Conservation (phyloP, 2,329 filamentous ascomycete species). For the Exophiala oligosperma region DNA sequence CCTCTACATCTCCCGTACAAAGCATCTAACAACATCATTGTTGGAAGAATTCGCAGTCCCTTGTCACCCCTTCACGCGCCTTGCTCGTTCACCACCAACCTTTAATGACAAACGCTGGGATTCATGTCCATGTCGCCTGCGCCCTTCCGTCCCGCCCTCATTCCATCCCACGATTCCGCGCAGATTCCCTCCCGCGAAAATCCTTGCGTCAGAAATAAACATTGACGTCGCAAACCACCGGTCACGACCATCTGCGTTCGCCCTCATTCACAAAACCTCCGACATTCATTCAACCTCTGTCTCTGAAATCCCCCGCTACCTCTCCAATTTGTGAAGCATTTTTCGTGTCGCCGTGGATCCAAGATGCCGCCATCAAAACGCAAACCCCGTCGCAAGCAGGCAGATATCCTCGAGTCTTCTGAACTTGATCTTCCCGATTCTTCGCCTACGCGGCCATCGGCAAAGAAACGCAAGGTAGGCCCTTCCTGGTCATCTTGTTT, state of each 20-base stretch:
- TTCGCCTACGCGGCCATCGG: constrained; percentile 47
- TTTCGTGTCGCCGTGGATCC: neutral
- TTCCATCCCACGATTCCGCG: constrained; percentile 4
- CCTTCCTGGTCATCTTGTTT: constrained; percentile 17
- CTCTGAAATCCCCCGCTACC: neutral
- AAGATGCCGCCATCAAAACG: constrained; percentile 29
- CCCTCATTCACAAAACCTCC: constrained; percentile 1
- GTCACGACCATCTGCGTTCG: constrained; percentile 6
- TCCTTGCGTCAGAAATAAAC: constrained; percentile 26
- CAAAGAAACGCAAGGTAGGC: constrained; percentile 50
- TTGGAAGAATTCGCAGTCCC: neutral
- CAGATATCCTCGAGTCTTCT: constrained; percentile 31
- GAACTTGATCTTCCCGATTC: constrained; percentile 49
- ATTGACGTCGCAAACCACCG: constrained; percentile 24
- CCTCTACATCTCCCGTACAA: neutral
- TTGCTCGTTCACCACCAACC: neutral
- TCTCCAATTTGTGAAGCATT: neutral
- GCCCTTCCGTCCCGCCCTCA: neutral
- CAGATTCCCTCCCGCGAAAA: constrained; percentile 10
- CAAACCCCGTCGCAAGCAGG: constrained; percentile 27
- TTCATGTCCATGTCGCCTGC: neutral
- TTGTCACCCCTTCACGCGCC: neutral
- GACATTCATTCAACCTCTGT: neutral
- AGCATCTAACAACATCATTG: neutral
- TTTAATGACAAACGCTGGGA: neutral